These are phyloP conservation scores for Blastobotrys malaysiensis DNA, from an alignment of 1,139 yeast genomes.

Conservation along the genomic window DNA sequence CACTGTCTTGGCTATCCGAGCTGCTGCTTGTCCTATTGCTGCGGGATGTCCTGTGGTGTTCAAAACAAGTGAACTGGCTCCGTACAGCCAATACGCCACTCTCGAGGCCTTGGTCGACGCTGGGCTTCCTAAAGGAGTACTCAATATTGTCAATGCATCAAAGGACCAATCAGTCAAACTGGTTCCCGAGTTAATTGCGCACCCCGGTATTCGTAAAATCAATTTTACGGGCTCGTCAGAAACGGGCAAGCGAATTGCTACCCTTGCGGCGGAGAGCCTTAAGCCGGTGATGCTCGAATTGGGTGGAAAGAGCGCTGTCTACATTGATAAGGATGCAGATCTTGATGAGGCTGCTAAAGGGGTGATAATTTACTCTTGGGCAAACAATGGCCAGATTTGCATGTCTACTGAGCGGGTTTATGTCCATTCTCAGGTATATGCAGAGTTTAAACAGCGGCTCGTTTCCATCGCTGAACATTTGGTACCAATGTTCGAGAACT, in stretches of 20 bases:
- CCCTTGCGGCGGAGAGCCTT: constrained; percentile 52
- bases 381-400: constrained; percentile 84
- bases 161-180: constrained; percentile 49
- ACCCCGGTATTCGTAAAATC: constrained; percentile 53
- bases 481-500: background rate
- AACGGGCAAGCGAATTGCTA: constrained; percentile 58
- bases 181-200: constrained; percentile 48
- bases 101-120: constrained; percentile 54
- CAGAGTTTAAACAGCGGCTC: constrained; percentile 39
- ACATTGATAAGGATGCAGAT: constrained; percentile 73
- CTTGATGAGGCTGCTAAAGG: constrained; percentile 53
- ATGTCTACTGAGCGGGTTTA: constrained; percentile 75
- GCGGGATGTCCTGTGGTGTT: constrained; percentile 62
- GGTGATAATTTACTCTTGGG: constrained; percentile 70
- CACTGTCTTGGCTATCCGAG: constrained; percentile 32
- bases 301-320: constrained; percentile 84
- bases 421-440: constrained; percentile 58
- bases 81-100: constrained; percentile 52
- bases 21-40: constrained; percentile 40
- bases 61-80: constrained; percentile 65
- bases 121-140: constrained; percentile 70
- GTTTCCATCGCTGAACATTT: background rate
- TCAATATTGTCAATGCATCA: constrained; percentile 53
- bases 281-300: constrained; percentile 82
- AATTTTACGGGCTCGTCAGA: constrained; percentile 60